A percentile compares a stretch with the other conserved stretches of the same genome.
These are phyloP conservation scores for Evansstolkia leycettana DNA, from an alignment of 495 filamentous ascomycete species.

Conservation along the genomic window DNA sequence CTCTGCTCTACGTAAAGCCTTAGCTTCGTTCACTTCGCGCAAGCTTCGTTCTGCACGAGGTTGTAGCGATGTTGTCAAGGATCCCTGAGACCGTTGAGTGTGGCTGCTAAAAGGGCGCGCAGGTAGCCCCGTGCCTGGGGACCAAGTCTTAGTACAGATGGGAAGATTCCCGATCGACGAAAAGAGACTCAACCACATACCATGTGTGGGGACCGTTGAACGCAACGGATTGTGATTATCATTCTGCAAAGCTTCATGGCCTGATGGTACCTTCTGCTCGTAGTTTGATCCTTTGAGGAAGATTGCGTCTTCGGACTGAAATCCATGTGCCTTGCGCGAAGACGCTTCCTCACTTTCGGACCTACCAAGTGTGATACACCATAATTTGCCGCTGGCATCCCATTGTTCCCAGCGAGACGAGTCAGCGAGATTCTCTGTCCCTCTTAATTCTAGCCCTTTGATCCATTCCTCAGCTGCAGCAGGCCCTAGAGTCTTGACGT, in stretches of 20 bases:
- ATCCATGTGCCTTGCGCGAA: no score
- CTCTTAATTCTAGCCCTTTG: constrained; percentile 51
- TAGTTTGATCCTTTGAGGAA: no score
- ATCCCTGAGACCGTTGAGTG: neutral
- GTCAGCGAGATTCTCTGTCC: constrained; percentile 42
- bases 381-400: constrained; percentile 37
- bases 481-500: constrained; percentile 44
- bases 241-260: no score
- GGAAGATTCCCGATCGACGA: no score
- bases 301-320: no score
- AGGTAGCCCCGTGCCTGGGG: neutral
- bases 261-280: no score
- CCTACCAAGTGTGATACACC: neutral
- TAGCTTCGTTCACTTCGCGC: constrained; percentile 40
- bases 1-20: constrained; percentile 45
- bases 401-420: constrained; percentile 60
- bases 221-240: no score
- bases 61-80: constrained; percentile 1
- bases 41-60: constrained; percentile 23
- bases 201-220: no score
- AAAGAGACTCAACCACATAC: no score
- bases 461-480: constrained; percentile 60
- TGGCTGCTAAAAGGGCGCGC: constrained; percentile 2
- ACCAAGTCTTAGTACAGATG: neutral
- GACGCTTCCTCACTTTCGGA: no score